phyloP scores from a whole-genome alignment of 139 green algal species.

The Chlorokybus atmophyticus region DNA sequence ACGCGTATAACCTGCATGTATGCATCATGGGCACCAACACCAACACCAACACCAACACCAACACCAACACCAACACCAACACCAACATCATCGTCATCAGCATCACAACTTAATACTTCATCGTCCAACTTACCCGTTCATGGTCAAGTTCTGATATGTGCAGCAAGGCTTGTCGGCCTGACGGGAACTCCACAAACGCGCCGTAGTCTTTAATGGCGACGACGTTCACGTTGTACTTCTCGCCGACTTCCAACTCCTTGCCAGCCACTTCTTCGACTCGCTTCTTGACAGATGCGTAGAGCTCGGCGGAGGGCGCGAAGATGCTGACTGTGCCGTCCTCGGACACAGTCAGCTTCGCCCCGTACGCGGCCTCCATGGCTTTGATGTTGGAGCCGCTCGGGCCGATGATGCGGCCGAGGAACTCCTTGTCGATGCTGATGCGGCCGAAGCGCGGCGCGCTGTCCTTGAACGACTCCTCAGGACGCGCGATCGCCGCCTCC shows the following conservation, averaged over 20 bases:
- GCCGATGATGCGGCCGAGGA: background rate
- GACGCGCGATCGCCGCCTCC: conserved; percentile 22
- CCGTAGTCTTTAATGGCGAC: conserved; percentile 15
- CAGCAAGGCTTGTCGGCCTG: conserved; percentile 7
- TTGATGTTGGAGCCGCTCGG: background rate
- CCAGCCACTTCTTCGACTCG: background rate
- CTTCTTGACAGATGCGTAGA: background rate
- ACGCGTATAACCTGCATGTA: too few relatives aligned
- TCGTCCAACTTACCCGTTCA: background rate
- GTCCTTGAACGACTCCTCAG: background rate
- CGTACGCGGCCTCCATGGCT: background rate
- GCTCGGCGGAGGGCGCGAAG: conserved; percentile 5
- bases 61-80: too few relatives aligned
- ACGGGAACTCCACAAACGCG: conserved; percentile 23
- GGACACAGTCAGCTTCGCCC: conserved; percentile 9
- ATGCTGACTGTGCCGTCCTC: conserved; percentile 18
- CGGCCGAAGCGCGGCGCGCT: conserved; percentile 5
- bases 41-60: too few relatives aligned
- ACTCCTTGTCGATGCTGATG: background rate
- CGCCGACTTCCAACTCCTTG: conserved; percentile 14
- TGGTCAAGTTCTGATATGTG: conserved; percentile 27
- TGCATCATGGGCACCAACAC: too few relatives aligned
- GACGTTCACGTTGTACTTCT: conserved; percentile 10
- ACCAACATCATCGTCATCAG: too few relatives aligned
- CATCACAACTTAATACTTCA: too few relatives aligned